These are phyloP conservation scores for Wickerhamomyces ciferrii DNA, from an alignment of 805 yeast genomes.

Conservation along the genomic window DNA sequence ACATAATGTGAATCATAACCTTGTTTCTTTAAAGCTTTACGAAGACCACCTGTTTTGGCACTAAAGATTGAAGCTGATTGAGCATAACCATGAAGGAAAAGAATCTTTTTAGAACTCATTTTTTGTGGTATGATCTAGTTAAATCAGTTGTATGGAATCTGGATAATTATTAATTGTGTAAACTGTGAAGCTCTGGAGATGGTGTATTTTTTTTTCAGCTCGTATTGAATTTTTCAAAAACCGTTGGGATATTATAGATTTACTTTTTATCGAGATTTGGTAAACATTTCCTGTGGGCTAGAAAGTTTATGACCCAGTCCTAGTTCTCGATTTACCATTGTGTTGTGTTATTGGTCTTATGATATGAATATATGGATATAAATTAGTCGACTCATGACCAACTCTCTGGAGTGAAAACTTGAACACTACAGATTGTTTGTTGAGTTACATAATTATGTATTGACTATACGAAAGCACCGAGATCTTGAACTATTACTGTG, in stretches of 20 bases:
- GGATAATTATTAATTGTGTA: neutral
- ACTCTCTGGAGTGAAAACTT: too few relatives aligned
- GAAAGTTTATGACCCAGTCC: too few relatives aligned
- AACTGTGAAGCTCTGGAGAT: too few relatives aligned
- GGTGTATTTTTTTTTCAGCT: neutral
- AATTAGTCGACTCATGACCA: too few relatives aligned
- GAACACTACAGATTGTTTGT: too few relatives aligned
- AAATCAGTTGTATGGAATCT: too few relatives aligned
- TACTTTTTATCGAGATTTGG: neutral
- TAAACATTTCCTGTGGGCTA: neutral
- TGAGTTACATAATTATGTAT: too few relatives aligned
- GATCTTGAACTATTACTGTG: neutral
- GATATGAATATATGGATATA: too few relatives aligned
- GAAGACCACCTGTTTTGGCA: conserved; percentile 79
- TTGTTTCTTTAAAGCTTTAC: conserved; percentile 56
- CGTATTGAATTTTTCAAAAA: neutral
- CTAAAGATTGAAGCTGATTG: conserved; percentile 78
- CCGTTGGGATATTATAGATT: neutral
- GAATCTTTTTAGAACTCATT: conserved; percentile 37
- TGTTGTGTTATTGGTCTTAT: too few relatives aligned
- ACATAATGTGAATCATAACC: conserved; percentile 71
- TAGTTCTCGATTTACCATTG: too few relatives aligned
- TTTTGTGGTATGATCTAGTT: neutral
- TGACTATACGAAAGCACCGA: too few relatives aligned
- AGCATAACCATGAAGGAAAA: conserved; percentile 87